Base-by-base conservation (phyloP, 345 rosid genomes). In the Alliaria petiolata region DNA sequence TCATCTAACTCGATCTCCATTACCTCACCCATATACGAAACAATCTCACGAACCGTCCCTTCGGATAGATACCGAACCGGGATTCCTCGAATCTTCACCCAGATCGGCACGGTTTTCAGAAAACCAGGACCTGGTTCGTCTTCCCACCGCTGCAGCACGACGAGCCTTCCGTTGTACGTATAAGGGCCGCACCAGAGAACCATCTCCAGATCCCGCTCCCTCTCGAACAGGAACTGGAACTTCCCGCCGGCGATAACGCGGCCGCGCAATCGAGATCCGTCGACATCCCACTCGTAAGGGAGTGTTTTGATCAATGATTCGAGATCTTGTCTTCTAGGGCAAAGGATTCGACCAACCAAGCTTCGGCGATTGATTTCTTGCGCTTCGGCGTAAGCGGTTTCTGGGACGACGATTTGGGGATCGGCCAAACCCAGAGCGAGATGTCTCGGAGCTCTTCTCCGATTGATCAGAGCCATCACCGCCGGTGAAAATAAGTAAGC, bases 11-110 rank as follows among this genome's bases (percentile, higher is more conserved):
- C 40, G 3, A 57, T 6, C 3, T 69, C 63, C 44, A 44, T 68
- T 33, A 68, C 45, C 19, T 52, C 64, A 22, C 66, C 66, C 58
- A 69, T 35, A 46, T 4, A 36, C 9, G 36, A n/a, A 35, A 31
- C 74, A 36, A 58, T 69, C 74, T 58, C 57, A 10, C 66, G 74
- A 47, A 69, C 2, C 39, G 58, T 69, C 4, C 65, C 56, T 20
- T 69, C 26, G 4, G 13, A 34, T 0, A 69, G 13, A 57, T 69
- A 69, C 36, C 19, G 40, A 67, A 67, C 5, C 19, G 63, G 72
- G 17, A 33, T 51, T 16, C 25, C 17, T 33, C 63, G 72, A 0
- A 67, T 67, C 19, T n/a, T 66, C 50, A 66, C 45, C 70, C 70
- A 65, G 50, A 65, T 39, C 0, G 60, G 70, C 8, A 65, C 45